Evolutionary conservation across 2,329 filamentous ascomycete species (phyloP).

Genomic region (Aspergillus ruber): DNA sequence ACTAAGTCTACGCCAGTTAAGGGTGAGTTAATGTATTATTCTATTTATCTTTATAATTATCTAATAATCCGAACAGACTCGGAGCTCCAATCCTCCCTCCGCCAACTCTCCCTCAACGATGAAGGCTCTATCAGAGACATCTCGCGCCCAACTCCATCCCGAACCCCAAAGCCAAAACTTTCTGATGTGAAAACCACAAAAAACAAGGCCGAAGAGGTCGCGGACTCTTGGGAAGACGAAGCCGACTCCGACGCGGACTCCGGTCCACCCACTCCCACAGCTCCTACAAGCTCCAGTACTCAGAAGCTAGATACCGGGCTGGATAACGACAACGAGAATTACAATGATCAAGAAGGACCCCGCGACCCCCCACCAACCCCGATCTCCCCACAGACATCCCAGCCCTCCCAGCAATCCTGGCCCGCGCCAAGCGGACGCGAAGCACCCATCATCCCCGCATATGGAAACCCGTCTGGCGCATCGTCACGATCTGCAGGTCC

Average conservation of each 20-base stretch:
- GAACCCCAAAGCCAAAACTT: not conserved
- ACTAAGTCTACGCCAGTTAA: not conserved
- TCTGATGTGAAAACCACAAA: conserved; percentile 4
- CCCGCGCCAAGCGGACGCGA: not conserved
- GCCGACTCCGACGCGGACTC: conserved; percentile 30
- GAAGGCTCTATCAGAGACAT: conserved; percentile 24
- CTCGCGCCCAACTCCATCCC: conserved; percentile 14
- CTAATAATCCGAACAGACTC: conserved; percentile 7
- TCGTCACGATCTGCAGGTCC: conserved; percentile 9
- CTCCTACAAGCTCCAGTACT: conserved; percentile 16
- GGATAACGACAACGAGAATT: not conserved
- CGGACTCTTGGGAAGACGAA: conserved; percentile 75
- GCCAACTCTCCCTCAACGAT: conserved; percentile 23
- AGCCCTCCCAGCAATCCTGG: conserved; percentile 14
- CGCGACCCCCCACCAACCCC: conserved; percentile 62
- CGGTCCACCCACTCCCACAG: conserved; percentile 2
- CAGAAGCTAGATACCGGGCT: conserved; percentile 17
- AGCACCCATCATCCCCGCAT: not conserved
- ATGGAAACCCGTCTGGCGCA: conserved; percentile 7
- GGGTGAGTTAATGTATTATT: not conserved
- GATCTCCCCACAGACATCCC: conserved; percentile 46
- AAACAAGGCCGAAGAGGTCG: conserved; percentile 37
- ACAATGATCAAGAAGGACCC: conserved; percentile 16
- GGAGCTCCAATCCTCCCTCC: conserved; percentile 28
- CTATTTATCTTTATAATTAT: too few relatives aligned